Evolutionary conservation across 306 rosid genomes (phyloP), one percentile per base, ranked within the genome.

Genomic region (Potentilla sterilis): DNA sequence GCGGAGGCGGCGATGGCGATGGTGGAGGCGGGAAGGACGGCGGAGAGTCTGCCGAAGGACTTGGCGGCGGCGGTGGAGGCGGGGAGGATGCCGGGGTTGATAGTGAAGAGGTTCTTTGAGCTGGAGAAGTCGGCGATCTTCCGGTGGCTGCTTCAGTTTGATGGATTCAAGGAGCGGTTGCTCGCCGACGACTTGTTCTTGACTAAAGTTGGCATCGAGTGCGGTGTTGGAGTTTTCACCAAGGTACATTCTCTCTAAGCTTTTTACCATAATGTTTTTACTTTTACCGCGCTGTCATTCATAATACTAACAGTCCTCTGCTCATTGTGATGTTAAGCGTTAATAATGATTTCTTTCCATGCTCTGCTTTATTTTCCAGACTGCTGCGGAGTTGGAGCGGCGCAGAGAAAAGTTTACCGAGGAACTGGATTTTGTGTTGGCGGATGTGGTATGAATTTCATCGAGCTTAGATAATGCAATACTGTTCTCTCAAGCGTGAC

Each of bases 161-260:
- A 87, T 32, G 98, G 97, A 69, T 94, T 94, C 74, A 90, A 87
- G 86, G 98, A 94, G 81, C 83, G 98, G 81, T 78, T 94, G 88
- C 86, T 94, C 28, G 98, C 93, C 9, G 98, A 92, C 83, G 97
- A 94, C 68, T 77, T 94, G 89, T 94, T 94, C 86, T 77, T 92
- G 78, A 78, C 92, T 32, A 94, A 94, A 82, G 95, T 94, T 83
- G 90, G 83, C 32, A 91, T 92, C 22, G 98, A 94, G 81, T 92
- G 96, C 67, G 86, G 89, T 48, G 96, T 94, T 75, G 94, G 96
- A 11, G 85, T 94, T 70, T 90, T 94, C 81, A 92, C 98, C 18
- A 92, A 94, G 97, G 98, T 94, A 3, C 10, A 19, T 9, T 54
- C 11, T 51, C n/a, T 18, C 9, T 19, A 52, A 10, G 22, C 15